These are phyloP conservation scores for Thalassiosira profunda DNA, from an alignment of 108 stramenopile genomes.

Conservation along the genomic window DNA sequence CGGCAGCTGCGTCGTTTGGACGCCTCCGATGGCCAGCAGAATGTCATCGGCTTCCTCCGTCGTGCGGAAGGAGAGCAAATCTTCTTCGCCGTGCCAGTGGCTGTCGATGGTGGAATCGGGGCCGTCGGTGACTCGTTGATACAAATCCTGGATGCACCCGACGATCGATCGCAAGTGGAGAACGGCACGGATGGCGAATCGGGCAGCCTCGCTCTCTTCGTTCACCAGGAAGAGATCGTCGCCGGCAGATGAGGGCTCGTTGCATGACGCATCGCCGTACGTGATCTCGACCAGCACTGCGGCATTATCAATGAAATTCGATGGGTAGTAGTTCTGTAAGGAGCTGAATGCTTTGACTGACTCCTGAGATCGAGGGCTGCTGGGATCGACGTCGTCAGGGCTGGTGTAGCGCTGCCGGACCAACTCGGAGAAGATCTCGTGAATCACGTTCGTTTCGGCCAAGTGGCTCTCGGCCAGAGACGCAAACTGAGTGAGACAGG, in stretches of 20 bases:
- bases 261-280: background rate
- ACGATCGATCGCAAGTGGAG: conserved; percentile 70
- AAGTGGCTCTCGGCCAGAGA: conserved; percentile 13
- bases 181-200: conserved; percentile 57
- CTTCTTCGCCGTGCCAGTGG: conserved; percentile 19
- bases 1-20: conserved; percentile 38
- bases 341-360: conserved; percentile 8
- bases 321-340: conserved; percentile 28
- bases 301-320: conserved; percentile 43
- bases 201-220: conserved; percentile 58
- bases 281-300: conserved; percentile 2
- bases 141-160: conserved; percentile 47
- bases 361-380: background rate
- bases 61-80: conserved; percentile 24
- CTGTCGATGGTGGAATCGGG: conserved; percentile 1
- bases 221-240: conserved; percentile 12
- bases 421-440: conserved; percentile 28
- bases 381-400: background rate
- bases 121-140: conserved; percentile 24
- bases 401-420: conserved; percentile 21
- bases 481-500: conserved; percentile 20
- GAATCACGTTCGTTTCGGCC: conserved; percentile 3
- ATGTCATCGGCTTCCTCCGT: conserved; percentile 68
- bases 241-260: background rate
- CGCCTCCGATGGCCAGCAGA: conserved; percentile 58